Percentiles rank a stretch among this genome's conserved stretches.
Evolutionary conservation across 1,284 basidiomycete species (phyloP).

Genomic region (Pterula multifida): DNA sequence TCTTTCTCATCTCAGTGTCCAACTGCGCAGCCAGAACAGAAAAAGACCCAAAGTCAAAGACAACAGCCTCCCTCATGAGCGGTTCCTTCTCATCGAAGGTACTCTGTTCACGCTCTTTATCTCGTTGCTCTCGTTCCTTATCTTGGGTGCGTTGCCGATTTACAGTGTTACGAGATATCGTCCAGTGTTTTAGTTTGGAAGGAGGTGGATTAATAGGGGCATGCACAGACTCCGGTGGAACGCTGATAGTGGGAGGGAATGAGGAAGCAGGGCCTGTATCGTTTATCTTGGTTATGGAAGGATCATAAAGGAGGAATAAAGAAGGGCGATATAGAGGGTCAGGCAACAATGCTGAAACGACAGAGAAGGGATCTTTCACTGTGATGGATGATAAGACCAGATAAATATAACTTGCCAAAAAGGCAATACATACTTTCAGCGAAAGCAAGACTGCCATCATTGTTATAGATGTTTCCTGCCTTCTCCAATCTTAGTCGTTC

Average conservation of each 20-base stretch:
- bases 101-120: constrained; percentile 26
- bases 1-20: constrained; percentile 21
- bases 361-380: constrained; percentile 72
- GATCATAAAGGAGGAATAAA: constrained; percentile 17
- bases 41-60: constrained; percentile 6
- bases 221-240: constrained; percentile 9
- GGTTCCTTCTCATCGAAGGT: constrained; percentile 33
- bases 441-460: constrained; percentile 68
- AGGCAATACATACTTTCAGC: constrained; percentile 39
- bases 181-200: constrained; percentile 25
- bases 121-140: constrained; percentile 32
- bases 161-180: constrained; percentile 23
- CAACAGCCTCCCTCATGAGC: constrained; percentile 38
- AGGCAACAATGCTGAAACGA: constrained; percentile 50
- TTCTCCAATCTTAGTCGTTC: constrained; percentile 62
- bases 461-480: constrained; percentile 32
- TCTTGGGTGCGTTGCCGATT: constrained; percentile 35
- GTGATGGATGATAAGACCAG: constrained; percentile 8
- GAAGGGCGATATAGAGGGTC: constrained; percentile 36
- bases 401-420: background rate
- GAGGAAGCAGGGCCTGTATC: constrained; percentile 3
- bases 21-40: constrained; percentile 23
- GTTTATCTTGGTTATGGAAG: constrained; percentile 5
- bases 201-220: constrained; percentile 12
- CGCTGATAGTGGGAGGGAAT: background rate